phyloP scores from a whole-genome alignment of 495 filamentous ascomycete species.

The Neurospora sp. region DNA sequence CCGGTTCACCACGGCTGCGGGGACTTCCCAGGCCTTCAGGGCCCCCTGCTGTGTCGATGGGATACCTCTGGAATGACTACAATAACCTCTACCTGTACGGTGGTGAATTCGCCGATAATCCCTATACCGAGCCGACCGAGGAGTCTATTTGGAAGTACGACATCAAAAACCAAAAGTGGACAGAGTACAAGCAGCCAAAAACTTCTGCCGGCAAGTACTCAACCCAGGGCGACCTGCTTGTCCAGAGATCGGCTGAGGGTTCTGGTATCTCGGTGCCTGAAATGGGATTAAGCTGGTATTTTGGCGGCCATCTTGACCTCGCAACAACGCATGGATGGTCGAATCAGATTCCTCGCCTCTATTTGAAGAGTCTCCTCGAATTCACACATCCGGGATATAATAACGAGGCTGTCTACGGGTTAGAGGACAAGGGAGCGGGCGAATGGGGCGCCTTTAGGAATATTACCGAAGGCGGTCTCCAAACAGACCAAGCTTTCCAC shows the following conservation, averaged over 20 bases:
- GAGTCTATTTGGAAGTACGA: constrained; percentile 58
- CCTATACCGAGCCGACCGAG: constrained; percentile 38
- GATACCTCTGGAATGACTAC: constrained; percentile 61
- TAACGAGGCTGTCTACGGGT: constrained; percentile 45
- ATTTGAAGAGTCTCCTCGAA: constrained; percentile 64
- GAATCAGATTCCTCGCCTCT: constrained; percentile 45
- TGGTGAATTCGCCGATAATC: constrained; percentile 55
- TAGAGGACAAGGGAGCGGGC: constrained; percentile 41
- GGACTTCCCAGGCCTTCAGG: constrained; percentile 56
- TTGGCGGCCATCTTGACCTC: constrained; percentile 61
- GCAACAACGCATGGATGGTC: constrained; percentile 64
- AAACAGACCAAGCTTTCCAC: constrained; percentile 51
- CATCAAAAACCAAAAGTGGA: constrained; percentile 48
- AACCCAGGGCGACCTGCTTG: constrained; percentile 35
- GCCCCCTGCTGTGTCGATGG: constrained; percentile 58
- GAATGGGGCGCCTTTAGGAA: constrained; percentile 52
- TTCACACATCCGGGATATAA: constrained; percentile 58
- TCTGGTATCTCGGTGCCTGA: constrained; percentile 58
- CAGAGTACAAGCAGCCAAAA: constrained; percentile 42
- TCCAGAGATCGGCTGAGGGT: constrained; percentile 60
- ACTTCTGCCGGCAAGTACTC: constrained; percentile 50
- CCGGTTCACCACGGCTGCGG: constrained; percentile 46
- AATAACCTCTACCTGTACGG: constrained; percentile 61
- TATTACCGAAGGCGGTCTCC: constrained; percentile 58
- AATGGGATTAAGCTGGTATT: constrained; percentile 60